Percentiles rank a stretch among this genome's conserved stretches.
Evolutionary conservation across 306 rosid genomes (phyloP).

Genomic region (Heteromeles arbutifolia): DNA sequence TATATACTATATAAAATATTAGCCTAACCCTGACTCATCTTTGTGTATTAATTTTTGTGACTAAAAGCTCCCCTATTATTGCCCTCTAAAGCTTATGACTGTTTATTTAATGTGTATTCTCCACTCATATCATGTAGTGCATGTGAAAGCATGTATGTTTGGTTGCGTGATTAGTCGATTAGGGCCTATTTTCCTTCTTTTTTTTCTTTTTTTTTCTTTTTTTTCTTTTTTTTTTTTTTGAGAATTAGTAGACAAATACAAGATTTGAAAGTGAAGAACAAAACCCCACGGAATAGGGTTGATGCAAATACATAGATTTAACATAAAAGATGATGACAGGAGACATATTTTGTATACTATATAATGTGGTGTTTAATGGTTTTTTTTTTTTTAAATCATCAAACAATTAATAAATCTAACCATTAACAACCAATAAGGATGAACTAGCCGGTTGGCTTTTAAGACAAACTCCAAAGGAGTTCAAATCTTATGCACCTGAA

Average conservation of each 20-base stretch:
- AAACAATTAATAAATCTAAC: too few species aligned
- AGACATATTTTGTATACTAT: too few species aligned
- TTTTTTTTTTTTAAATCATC: too few species aligned
- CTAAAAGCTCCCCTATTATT: conserved; percentile 2
- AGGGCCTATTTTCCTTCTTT: not conserved
- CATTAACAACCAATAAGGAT: too few species aligned
- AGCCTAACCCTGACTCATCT: not conserved
- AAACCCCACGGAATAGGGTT: not conserved
- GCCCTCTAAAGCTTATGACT: not conserved
- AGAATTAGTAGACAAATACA: too few species aligned
- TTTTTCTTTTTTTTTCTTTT: not conserved
- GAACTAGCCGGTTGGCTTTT: not conserved
- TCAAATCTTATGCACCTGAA: too few species aligned
- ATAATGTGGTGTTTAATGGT: too few species aligned
- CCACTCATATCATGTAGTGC: not conserved
- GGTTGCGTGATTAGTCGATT: not conserved
- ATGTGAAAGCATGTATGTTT: not conserved
- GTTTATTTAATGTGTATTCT: not conserved
- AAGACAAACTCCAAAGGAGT: not conserved
- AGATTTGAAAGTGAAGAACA: too few species aligned
- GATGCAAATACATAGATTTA: not conserved
- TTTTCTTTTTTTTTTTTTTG: too few species aligned
- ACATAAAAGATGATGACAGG: too few species aligned
- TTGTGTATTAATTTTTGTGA: not conserved
- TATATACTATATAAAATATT: not conserved